Evolutionary conservation across 2,329 filamentous ascomycete species (phyloP), one percentile per base, ranked within the genome.

Genomic region (Sarocladium oryzae): DNA sequence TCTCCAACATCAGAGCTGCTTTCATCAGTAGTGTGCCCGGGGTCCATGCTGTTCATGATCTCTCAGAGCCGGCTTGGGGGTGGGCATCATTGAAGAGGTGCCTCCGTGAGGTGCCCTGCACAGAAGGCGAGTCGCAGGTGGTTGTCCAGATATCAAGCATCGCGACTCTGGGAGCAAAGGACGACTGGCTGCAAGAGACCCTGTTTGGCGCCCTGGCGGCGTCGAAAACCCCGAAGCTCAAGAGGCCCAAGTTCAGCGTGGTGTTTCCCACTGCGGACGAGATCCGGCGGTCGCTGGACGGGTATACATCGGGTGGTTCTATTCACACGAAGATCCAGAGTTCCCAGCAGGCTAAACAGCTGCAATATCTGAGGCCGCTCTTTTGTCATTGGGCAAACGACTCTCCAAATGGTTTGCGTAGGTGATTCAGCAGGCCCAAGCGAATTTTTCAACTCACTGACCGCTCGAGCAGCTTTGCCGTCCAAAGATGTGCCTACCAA

Each of bases 231-330:
- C 53, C 21, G 16, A 49, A 36, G 51, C 52, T 40, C 23, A 67
- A 66, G 18, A 56, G 53, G 32, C 76, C 82, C 1, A 72, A 67
- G 4, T 84, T 86, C 67, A 85, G 82, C 48, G 75, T 96, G 33
- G 77, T 96, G 4, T 96, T 92, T 57, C 90, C 90, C 0, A 92
- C 89, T 0, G 73, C 86, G 0, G 78, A 87, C 50, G 89, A 95
- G 62, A 86, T 96, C 52, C 80, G 88, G 15, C 72, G 72, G 36
- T 91, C 85, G 0, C 64, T 95, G 0, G 85, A 90, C 60, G 90
- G 90, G 5, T 95, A 95, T 61, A 66, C 60, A 2, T 88, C 88
- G 0, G 90, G 90, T 0, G 77, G 68, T 2, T 92, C 89, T 0
- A 93, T 96, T 52, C 89, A 95, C 61, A 88, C 84, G 60, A 93